phyloP scores from a whole-genome alignment of 306 rosid species.

The Acacia confusa region DNA sequence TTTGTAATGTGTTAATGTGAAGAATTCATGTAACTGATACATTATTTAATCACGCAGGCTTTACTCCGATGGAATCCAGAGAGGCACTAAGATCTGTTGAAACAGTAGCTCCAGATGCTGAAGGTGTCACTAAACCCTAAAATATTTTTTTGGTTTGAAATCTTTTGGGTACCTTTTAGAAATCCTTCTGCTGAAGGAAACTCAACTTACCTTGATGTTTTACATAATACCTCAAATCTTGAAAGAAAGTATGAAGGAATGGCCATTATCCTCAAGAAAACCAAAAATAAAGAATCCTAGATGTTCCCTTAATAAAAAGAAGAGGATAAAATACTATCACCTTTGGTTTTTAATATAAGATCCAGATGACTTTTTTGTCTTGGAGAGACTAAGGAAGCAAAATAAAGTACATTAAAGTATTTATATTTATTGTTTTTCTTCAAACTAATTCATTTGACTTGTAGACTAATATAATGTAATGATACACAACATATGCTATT shows the following conservation, averaged over 20 bases:
- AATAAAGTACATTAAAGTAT: too few relatives aligned
- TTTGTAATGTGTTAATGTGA: constrained; percentile 27
- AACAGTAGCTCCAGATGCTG: constrained; percentile 48
- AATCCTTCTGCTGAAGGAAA: constrained; percentile 5
- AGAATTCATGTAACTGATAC: constrained; percentile 4
- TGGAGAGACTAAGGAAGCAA: too few relatives aligned
- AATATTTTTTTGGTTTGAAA: constrained; percentile 8
- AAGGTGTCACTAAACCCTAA: constrained; percentile 53
- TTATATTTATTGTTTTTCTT: too few relatives aligned
- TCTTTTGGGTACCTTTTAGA: constrained; percentile 16
- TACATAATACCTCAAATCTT: constrained; percentile 8
- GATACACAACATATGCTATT: too few relatives aligned
- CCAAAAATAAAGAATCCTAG: neutral
- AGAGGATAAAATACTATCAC: neutral
- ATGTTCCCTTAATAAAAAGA: neutral
- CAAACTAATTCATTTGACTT: too few relatives aligned
- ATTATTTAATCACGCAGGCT: constrained; percentile 49
- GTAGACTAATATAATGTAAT: too few relatives aligned
- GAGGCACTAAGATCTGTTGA: constrained; percentile 40
- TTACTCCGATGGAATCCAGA: constrained; percentile 52
- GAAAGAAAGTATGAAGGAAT: neutral
- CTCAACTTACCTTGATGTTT: constrained; percentile 15
- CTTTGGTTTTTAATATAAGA: too few relatives aligned
- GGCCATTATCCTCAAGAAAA: constrained; percentile 4
- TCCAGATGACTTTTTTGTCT: too few relatives aligned